Conservation (phyloP, 257 asterid genomes). For the Przewalskia tangutica region DNA sequence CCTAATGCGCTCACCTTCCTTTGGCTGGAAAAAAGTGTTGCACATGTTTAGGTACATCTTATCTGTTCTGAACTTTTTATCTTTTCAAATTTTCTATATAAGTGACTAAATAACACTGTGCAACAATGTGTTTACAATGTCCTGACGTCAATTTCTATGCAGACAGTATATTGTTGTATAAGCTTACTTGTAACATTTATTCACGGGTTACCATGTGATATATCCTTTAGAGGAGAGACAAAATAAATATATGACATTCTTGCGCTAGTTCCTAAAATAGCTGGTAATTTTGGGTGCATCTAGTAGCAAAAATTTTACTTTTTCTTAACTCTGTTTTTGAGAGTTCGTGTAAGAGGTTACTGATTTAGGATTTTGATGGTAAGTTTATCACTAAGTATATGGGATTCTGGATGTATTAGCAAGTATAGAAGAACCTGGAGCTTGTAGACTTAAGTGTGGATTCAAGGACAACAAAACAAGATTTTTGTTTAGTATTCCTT, state of each 20-base stretch:
- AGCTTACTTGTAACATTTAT: neutral
- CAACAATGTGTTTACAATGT: neutral
- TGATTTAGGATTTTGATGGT: neutral
- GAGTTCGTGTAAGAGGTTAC: neutral
- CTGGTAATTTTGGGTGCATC: neutral
- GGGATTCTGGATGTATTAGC: neutral
- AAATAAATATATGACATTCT: neutral
- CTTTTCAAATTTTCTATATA: neutral
- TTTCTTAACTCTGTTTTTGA: neutral
- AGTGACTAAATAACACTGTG: neutral
- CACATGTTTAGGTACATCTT: neutral
- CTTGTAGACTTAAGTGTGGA: neutral
- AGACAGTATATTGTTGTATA: neutral
- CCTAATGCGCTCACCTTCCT: neutral
- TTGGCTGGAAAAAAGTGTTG: neutral
- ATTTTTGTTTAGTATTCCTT: neutral
- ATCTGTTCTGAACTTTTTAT: neutral
- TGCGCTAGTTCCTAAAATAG: neutral
- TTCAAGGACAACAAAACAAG: neutral
- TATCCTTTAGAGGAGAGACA: neutral
- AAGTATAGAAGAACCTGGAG: neutral
- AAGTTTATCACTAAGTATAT: neutral
- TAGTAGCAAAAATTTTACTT: neutral
- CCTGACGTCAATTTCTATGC: neutral
- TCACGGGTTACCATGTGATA: neutral